Percentiles rank a stretch among this genome's conserved stretches.
Conservation (phyloP, 345 rosid genomes). For the Boechera retrofracta region DNA sequence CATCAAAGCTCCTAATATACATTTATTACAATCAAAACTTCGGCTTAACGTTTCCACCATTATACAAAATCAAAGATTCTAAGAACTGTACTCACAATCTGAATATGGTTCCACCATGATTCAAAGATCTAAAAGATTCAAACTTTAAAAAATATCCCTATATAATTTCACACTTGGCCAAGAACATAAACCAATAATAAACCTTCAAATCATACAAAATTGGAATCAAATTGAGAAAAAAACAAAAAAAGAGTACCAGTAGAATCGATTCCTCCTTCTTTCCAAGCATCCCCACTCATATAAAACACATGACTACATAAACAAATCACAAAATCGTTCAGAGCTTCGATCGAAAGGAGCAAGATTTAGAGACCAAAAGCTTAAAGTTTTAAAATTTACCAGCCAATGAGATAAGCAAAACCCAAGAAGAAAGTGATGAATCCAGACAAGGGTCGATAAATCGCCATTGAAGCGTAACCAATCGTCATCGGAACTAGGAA, state of each 20-base stretch:
- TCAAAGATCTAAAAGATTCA: not conserved
- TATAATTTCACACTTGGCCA: not conserved
- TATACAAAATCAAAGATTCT: conserved; percentile 16
- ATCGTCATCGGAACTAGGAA: conserved; percentile 81
- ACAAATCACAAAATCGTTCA: not conserved
- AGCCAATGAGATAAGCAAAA: conserved; percentile 89
- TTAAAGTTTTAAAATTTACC: conserved; percentile 49
- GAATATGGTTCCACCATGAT: not conserved
- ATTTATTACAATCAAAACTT: not conserved
- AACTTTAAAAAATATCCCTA: not conserved
- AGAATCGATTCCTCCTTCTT: conserved; percentile 97
- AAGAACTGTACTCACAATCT: not conserved
- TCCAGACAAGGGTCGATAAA: conserved; percentile 72
- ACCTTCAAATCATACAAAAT: not conserved
- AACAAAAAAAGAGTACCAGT: conserved; percentile 60
- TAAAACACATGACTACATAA: conserved; percentile 86
- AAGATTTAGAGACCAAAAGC: not conserved
- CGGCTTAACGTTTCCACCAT: not conserved
- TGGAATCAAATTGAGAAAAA: conserved; percentile 13
- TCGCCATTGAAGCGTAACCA: conserved; percentile 79
- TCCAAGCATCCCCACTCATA: conserved; percentile 99
- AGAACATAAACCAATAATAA: not conserved
- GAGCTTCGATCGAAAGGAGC: not conserved
- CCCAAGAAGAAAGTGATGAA: conserved; percentile 71
- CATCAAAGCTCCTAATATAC: conserved; percentile 83